Evolutionary conservation across 164 flowering plant species (phyloP).

Genomic region (Santalum album): DNA sequence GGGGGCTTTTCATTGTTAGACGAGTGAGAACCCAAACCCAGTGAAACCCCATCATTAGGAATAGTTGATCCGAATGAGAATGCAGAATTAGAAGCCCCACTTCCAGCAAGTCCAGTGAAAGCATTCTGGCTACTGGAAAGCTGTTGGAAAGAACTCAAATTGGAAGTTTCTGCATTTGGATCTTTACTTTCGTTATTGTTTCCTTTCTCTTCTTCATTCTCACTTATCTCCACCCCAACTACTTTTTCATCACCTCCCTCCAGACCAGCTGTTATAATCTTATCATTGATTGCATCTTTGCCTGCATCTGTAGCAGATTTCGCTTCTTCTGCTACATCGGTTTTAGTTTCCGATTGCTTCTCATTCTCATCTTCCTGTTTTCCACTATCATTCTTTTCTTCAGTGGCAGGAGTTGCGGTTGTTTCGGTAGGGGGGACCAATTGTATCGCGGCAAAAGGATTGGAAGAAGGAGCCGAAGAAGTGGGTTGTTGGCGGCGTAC

Average conservation of each 20-base stretch:
- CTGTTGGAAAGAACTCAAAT: slow-evolving; percentile 69
- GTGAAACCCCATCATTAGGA: slow-evolving; percentile 43
- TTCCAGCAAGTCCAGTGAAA: slow-evolving; percentile 80
- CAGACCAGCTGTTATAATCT: too few species aligned
- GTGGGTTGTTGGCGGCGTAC: slow-evolving; percentile 55
- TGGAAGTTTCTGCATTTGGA: slow-evolving; percentile 23
- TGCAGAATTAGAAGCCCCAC: slow-evolving; percentile 67
- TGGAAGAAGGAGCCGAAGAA: slow-evolving; percentile 52
- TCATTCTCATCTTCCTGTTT: slow-evolving; percentile 18
- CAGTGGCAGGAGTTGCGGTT: slow-evolving; percentile 8
- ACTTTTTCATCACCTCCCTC: too few species aligned
- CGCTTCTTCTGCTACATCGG: slow-evolving; percentile 19
- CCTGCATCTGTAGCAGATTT: slow-evolving; percentile 20
- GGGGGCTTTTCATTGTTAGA: slow-evolving; percentile 31
- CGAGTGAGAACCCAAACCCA: slow-evolving; percentile 28
- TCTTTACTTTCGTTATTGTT: slow-evolving; percentile 17
- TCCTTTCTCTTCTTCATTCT: slow-evolving; percentile 18
- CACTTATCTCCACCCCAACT: background rate
- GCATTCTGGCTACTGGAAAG: slow-evolving; percentile 87
- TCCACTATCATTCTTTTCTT: slow-evolving; percentile 12
- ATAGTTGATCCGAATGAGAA: slow-evolving; percentile 63
- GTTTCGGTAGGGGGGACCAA: slow-evolving; percentile 39
- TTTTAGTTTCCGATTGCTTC: slow-evolving; percentile 22
- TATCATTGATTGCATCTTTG: background rate
- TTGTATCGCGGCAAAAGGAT: slow-evolving; percentile 73